These are phyloP conservation scores for Ceratocystiopsis sp. DNA, from an alignment of 2,329 filamentous ascomycete species.

Conservation along the genomic window DNA sequence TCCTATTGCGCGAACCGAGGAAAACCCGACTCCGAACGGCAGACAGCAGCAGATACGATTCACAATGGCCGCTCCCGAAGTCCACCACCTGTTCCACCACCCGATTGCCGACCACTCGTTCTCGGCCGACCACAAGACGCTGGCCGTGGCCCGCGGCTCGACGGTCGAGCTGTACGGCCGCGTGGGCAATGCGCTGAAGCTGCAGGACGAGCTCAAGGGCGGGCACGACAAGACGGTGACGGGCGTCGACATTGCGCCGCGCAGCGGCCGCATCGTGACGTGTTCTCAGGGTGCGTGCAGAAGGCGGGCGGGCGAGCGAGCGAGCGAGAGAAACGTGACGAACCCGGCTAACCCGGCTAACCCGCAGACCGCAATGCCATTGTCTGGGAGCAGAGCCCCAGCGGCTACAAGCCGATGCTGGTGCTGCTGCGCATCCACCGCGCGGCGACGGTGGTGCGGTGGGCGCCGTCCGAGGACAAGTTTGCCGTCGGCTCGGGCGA, in stretches of 20 bases:
- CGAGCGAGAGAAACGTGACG: no score
- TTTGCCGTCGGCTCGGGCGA: conserved; percentile 96
- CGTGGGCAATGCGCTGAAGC: conserved; percentile 55
- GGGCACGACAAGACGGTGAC: conserved; percentile 97
- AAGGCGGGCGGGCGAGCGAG: no score
- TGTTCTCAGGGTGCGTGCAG: conserved; percentile 69
- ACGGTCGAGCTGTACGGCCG: conserved; percentile 74
- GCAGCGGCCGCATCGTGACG: conserved; percentile 83
- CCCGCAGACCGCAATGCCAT: conserved; percentile 79
- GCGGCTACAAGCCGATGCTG: conserved; percentile 91
- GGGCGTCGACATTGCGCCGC: conserved; percentile 84
- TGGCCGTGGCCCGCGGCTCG: conserved; percentile 84
- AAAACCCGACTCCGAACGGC: no score
- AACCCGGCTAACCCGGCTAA: conserved; percentile 2
- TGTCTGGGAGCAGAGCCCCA: conserved; percentile 69
- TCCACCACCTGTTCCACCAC: conserved; percentile 91
- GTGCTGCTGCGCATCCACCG: conserved; percentile 94
- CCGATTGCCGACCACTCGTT: conserved; percentile 97
- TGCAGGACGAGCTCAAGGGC: conserved; percentile 73
- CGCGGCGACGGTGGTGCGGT: conserved; percentile 89
- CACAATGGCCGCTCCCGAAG: conserved; percentile 70
- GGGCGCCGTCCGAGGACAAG: conserved; percentile 92
- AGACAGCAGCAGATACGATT: no score
- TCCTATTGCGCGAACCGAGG: conserved; percentile 23
- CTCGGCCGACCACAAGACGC: conserved; percentile 72